These are phyloP conservation scores for Dactylis glomerata DNA, from an alignment of 176 grass and related monocot species.

Conservation along the genomic window DNA sequence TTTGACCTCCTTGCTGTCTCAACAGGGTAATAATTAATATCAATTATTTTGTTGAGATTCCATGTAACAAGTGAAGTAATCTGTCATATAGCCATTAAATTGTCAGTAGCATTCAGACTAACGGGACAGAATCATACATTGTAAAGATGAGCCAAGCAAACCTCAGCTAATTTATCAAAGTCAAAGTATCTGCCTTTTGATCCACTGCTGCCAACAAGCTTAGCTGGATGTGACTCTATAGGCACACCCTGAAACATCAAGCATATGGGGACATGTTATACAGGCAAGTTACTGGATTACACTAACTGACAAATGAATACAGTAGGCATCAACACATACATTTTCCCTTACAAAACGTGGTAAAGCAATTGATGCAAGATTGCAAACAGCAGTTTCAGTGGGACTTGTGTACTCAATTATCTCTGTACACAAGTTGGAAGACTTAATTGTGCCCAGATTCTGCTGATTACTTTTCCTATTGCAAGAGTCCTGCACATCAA, in stretches of 20 bases:
- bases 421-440: conserved; percentile 79
- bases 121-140: background rate
- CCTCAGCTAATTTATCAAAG: conserved; percentile 79
- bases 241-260: conserved; percentile 65
- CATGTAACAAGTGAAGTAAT: conserved; percentile 65
- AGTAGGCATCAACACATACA: conserved; percentile 17
- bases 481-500: conserved; percentile 54
- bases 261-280: background rate
- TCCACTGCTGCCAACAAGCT: conserved; percentile 59
- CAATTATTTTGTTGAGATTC: conserved; percentile 97
- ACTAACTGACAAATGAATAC: background rate
- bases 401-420: conserved; percentile 78
- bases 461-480: conserved; percentile 83
- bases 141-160: conserved; percentile 26
- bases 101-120: conserved; percentile 2
- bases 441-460: conserved; percentile 77
- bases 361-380: conserved; percentile 78
- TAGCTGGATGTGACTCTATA: conserved; percentile 72
- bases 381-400: conserved; percentile 67
- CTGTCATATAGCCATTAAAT: conserved; percentile 39
- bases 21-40: conserved; percentile 80
- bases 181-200: conserved; percentile 68
- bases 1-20: conserved; percentile 80
- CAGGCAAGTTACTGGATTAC: background rate
- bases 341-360: conserved; percentile 76